Evolutionary conservation across 176 grass and related monocot genomes (phyloP).

Genomic region (Areca catechu): DNA sequence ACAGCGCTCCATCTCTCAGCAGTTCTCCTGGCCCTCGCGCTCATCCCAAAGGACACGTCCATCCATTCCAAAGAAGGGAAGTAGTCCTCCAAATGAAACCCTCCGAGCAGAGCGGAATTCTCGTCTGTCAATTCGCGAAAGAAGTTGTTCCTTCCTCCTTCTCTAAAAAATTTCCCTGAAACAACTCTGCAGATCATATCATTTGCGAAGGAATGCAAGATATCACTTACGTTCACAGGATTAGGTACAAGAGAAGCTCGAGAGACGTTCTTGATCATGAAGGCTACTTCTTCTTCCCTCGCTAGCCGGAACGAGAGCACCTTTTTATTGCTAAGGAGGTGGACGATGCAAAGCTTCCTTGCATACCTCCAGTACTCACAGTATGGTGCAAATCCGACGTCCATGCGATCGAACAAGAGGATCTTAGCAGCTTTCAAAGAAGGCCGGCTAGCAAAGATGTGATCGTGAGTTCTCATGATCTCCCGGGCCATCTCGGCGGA

Average conservation of each 20-base stretch:
- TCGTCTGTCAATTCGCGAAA: neutral
- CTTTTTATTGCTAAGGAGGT: too few relatives aligned
- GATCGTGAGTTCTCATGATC: too few relatives aligned
- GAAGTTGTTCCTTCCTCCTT: neutral
- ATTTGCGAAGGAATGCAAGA: neutral
- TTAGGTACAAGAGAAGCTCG: neutral
- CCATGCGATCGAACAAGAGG: too few relatives aligned
- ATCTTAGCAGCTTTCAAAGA: too few relatives aligned
- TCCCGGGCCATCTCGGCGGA: too few relatives aligned
- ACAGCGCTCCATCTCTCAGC: constrained; percentile 28
- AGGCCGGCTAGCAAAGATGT: too few relatives aligned
- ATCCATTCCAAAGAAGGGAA: constrained; percentile 31
- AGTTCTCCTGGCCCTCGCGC: constrained; percentile 20
- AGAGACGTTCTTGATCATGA: neutral
- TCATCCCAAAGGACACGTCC: constrained; percentile 18
- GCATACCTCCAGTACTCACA: too few relatives aligned
- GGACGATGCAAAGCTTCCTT: too few relatives aligned
- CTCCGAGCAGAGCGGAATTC: neutral
- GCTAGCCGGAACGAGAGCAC: too few relatives aligned
- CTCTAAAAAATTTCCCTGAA: constrained; percentile 6
- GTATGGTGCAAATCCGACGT: too few relatives aligned
- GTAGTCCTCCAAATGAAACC: constrained; percentile 10
- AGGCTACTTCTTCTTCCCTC: neutral
- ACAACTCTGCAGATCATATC: constrained; percentile 34
- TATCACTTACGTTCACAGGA: too few relatives aligned